Percentiles rank a stretch among this genome's conserved stretches.
Conservation (phyloP, 2,329 filamentous ascomycete species). For the Botrytis sinoallii region DNA sequence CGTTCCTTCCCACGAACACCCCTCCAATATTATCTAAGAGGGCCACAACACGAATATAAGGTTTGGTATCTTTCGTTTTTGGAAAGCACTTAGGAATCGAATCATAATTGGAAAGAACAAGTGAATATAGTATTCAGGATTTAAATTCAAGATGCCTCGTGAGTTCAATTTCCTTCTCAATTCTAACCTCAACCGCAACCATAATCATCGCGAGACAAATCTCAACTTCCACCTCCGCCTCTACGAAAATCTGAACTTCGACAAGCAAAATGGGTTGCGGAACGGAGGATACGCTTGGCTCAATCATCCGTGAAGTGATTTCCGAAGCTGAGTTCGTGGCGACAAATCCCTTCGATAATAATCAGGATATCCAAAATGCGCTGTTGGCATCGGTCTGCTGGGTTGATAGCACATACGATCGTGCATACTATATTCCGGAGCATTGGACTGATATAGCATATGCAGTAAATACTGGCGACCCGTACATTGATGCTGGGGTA, state of each 20-base stretch:
- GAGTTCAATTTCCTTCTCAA: conserved; percentile 1
- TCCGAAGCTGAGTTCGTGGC: background rate
- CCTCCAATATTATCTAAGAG: background rate
- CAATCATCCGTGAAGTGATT: background rate
- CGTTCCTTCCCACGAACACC: conserved; percentile 8
- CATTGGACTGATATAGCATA: background rate
- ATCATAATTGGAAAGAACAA: conserved; percentile 1
- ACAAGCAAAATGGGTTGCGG: background rate
- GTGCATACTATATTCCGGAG: background rate
- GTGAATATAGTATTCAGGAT: background rate
- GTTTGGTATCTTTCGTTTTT: background rate
- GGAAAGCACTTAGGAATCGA: conserved; percentile 3
- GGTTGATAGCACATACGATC: background rate
- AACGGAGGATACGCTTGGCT: background rate
- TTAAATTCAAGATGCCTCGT: conserved; percentile 14
- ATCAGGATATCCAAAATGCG: background rate
- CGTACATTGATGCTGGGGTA: conserved; percentile 5
- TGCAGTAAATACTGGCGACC: conserved; percentile 15
- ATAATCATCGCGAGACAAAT: background rate
- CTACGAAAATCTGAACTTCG: background rate
- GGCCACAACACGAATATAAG: background rate
- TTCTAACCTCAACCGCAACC: background rate
- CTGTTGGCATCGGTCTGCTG: background rate
- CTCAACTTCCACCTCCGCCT: background rate
- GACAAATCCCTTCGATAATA: background rate